Percentiles rank a stretch among this genome's conserved stretches.
These are phyloP conservation scores for Salix suchowensis DNA, from an alignment of 345 rosid genomes.

Conservation along the genomic window DNA sequence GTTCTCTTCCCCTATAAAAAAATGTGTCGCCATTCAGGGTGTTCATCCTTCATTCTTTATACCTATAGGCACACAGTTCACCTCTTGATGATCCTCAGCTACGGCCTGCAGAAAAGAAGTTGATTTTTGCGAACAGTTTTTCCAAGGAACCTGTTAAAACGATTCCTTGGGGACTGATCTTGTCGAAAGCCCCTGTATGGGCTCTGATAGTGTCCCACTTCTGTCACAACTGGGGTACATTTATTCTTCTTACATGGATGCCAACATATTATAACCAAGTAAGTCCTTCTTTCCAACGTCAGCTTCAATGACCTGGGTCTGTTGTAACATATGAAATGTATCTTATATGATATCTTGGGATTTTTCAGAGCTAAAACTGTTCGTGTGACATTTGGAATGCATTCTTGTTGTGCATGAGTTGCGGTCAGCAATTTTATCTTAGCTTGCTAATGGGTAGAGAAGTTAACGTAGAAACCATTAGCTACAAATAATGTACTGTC, in stretches of 20 bases:
- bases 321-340: neutral
- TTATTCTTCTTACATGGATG: conserved; percentile 96
- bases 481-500: neutral
- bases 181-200: conserved; percentile 88
- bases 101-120: conserved; percentile 61
- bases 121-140: conserved; percentile 46
- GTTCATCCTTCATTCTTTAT: conserved; percentile 13
- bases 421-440: neutral
- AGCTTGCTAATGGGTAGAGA: neutral
- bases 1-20: neutral
- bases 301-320: neutral
- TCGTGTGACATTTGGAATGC: neutral
- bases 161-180: conserved; percentile 77
- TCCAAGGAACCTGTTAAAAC: conserved; percentile 68
- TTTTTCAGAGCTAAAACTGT: neutral
- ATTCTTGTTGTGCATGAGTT: neutral
- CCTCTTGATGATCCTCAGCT: conserved; percentile 71
- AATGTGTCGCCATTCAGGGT: neutral
- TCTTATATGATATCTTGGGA: neutral
- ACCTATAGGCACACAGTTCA: conserved; percentile 71
- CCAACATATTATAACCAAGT: conserved; percentile 92
- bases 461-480: neutral
- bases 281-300: conserved; percentile 15
- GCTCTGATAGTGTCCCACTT: conserved; percentile 79
- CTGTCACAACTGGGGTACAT: conserved; percentile 95